These are phyloP conservation scores for Phytophthora quininea DNA, from an alignment of 352 stramenopile species.

Conservation along the genomic window DNA sequence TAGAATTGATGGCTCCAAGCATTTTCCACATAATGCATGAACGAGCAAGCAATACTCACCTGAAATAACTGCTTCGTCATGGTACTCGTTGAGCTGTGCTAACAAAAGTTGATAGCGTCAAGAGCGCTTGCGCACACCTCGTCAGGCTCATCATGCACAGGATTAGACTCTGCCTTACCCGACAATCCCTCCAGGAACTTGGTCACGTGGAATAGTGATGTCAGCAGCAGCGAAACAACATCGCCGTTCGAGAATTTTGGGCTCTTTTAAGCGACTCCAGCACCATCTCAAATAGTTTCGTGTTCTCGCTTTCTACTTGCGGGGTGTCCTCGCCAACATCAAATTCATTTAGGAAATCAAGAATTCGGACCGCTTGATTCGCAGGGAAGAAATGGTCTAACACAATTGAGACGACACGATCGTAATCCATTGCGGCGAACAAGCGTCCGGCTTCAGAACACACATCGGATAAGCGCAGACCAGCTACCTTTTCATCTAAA, in stretches of 20 bases:
- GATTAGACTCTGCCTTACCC: constrained; percentile 15
- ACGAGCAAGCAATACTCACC: constrained; percentile 33
- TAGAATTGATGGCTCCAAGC: constrained; percentile 55
- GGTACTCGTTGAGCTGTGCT: constrained; percentile 27
- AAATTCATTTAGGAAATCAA: constrained; percentile 67
- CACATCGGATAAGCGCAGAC: constrained; percentile 62
- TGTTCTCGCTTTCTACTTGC: constrained; percentile 4
- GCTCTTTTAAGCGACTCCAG: constrained; percentile 46
- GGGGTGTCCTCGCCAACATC: constrained; percentile 28
- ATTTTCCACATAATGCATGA: constrained; percentile 40
- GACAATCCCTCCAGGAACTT: constrained; percentile 41
- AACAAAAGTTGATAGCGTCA: constrained; percentile 46
- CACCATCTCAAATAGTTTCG: constrained; percentile 48
- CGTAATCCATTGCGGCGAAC: constrained; percentile 40
- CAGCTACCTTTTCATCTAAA: constrained; percentile 55
- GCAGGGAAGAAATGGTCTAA: constrained; percentile 62
- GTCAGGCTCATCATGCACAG: constrained; percentile 29
- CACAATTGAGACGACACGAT: constrained; percentile 46
- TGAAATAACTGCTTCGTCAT: constrained; percentile 13
- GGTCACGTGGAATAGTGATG: constrained; percentile 46
- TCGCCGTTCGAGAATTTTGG: constrained; percentile 38
- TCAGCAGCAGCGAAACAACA: constrained; percentile 42
- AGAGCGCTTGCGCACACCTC: constrained; percentile 43
- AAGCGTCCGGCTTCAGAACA: constrained; percentile 55
- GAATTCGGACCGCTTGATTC: constrained; percentile 48